Base-by-base conservation (phyloP, 495 filamentous ascomycete genomes). In the Opeltia flavorubescens region DNA sequence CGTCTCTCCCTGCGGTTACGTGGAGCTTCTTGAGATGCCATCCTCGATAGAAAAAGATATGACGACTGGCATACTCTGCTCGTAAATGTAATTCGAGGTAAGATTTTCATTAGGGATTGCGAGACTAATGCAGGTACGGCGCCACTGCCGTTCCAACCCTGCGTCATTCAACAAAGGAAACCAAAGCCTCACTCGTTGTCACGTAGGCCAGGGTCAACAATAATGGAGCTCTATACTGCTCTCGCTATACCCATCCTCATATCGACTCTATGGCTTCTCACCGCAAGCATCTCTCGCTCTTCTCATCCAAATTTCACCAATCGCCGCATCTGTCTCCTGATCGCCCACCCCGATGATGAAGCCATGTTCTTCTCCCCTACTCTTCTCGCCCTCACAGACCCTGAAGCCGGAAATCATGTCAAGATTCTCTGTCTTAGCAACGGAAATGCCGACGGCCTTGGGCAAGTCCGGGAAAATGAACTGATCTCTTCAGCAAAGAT, bases 351-450 rank as follows among this genome's bases (percentile, higher is more conserved):
- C 0, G 91, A 98, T 62, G 91, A 98, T 51, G 91, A 98, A 68
- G 93, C 91, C 54, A 98, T 98, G 91, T 98, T 98, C 70, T 98
- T 98, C 65, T 77, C 89, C 49, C 91, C 91, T 0, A 83, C 86
- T 0, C 72, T 98, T 2, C 68, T 93, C 44, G 77, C 81, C 4
- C 71, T 98, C 24, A 86, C 87, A 13, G 71, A 74, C 18, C 70
- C 82, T 59, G 74, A 77, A 48, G 64, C 81, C 18, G 82, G 86
- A 1, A 98, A 98, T 58, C 85, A 87, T 56, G 69, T 98, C 51
- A 88, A 89, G 63, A 91, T 98, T 52, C 70, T 98, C 27, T 98
- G 91, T 64, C 66, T 98, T 44, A 89, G 84, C 61, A 87, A 75
- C 51, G 85, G 84, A 80, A 71, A 95, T 58, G 87, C 91, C 18